Evolutionary conservation across 2,329 filamentous ascomycete genomes (phyloP).

Genomic region (Talaromyces piceae): DNA sequence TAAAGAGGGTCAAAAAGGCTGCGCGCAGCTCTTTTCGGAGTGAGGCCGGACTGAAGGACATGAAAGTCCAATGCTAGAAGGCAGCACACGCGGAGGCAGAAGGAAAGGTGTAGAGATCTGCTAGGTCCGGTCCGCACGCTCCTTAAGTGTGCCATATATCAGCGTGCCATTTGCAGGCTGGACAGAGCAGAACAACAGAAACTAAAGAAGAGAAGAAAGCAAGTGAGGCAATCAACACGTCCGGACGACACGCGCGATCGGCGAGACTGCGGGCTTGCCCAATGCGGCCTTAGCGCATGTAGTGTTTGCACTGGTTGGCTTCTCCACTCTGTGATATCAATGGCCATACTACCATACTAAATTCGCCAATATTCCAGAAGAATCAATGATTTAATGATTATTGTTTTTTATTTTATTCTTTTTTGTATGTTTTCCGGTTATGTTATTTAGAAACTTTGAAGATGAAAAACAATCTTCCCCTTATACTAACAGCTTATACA

Average conservation of each 20-base stretch:
- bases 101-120: too few species aligned
- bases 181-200: neutral
- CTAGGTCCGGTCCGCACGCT: neutral
- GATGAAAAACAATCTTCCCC: too few species aligned
- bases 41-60: neutral
- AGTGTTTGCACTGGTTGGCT: neutral
- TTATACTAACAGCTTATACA: too few species aligned
- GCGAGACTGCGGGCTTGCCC: neutral
- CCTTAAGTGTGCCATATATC: neutral
- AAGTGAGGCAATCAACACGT: neutral
- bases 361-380: too few species aligned
- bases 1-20: neutral
- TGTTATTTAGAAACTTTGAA: too few species aligned
- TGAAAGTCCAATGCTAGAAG: neutral
- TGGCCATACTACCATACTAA: neutral
- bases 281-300: neutral
- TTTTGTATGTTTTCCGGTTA: too few species aligned
- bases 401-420: too few species aligned
- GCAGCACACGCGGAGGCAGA: neutral
- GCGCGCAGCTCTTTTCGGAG: neutral
- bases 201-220: too few species aligned
- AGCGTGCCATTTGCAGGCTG: neutral
- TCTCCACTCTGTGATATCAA: neutral
- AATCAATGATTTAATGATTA: too few species aligned
- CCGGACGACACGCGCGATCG: neutral